Conservation (phyloP, 1,139 yeast genomes). For the Kurtzmaniella quercitrusa region DNA sequence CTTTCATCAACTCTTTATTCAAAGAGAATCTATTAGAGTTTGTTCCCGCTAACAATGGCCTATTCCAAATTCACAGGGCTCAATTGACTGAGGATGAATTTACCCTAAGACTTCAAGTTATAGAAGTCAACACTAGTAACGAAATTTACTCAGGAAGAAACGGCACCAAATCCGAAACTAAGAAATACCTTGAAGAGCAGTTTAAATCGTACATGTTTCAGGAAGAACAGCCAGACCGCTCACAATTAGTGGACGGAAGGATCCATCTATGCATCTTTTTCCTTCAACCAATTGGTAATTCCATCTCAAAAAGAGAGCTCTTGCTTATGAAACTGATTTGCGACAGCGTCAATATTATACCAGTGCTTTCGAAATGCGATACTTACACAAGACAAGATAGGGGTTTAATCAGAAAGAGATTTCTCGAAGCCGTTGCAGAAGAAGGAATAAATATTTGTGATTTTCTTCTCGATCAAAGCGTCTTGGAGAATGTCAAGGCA, state of each 20-base stretch:
- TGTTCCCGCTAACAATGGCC: neutral
- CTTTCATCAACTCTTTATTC: slow-evolving; percentile 62
- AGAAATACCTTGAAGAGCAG: slow-evolving; percentile 59
- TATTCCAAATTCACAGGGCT: slow-evolving; percentile 25
- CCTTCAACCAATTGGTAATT: slow-evolving; percentile 52
- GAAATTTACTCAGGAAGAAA: neutral
- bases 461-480: slow-evolving; percentile 42
- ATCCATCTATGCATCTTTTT: slow-evolving; percentile 79
- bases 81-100: slow-evolving; percentile 50
- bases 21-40: slow-evolving; percentile 11
- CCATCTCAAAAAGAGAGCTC: slow-evolving; percentile 58
- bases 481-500: slow-evolving; percentile 23
- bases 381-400: slow-evolving; percentile 47
- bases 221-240: slow-evolving; percentile 70
- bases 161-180: slow-evolving; percentile 17
- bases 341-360: slow-evolving; percentile 66
- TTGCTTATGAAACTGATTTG: slow-evolving; percentile 65
- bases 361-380: slow-evolving; percentile 75
- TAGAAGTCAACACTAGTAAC: slow-evolving; percentile 24
- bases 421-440: slow-evolving; percentile 39
- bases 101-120: slow-evolving; percentile 42
- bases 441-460: slow-evolving; percentile 58
- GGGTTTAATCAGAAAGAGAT: slow-evolving; percentile 36
- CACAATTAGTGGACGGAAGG: slow-evolving; percentile 47
- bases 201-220: slow-evolving; percentile 55